Percentiles rank a stretch among this genome's conserved stretches.
These are phyloP conservation scores for Xylaria sp. DNA, from an alignment of 2,329 filamentous ascomycete species.

Conservation along the genomic window DNA sequence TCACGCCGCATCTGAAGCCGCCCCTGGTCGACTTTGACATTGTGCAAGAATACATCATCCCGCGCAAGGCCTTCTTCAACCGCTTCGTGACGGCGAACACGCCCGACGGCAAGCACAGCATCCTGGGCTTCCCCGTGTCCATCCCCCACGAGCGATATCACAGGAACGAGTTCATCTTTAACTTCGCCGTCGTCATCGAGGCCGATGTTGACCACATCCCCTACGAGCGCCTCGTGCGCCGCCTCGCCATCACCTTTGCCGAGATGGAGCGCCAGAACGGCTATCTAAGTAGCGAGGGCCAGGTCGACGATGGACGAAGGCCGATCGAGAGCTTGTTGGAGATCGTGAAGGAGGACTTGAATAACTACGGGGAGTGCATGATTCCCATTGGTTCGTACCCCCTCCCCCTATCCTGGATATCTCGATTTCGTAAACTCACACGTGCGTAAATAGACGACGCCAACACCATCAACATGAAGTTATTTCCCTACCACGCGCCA, in stretches of 20 bases:
- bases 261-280: conserved; percentile 91
- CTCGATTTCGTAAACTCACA: background rate
- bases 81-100: conserved; percentile 83
- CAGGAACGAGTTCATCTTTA: conserved; percentile 98
- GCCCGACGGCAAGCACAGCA: conserved; percentile 69
- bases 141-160: conserved; percentile 82
- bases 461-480: conserved; percentile 95
- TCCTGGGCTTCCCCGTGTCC: conserved; percentile 88
- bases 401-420: background rate
- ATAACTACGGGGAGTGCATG: conserved; percentile 98
- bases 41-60: conserved; percentile 91
- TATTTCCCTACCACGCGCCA: conserved; percentile 81
- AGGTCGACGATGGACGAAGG: conserved; percentile 60
- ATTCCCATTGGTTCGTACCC: conserved; percentile 79
- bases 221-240: conserved; percentile 83
- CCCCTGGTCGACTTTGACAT: conserved; percentile 85
- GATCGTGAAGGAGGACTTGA: conserved; percentile 82
- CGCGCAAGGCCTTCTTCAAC: conserved; percentile 93
- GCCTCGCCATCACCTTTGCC: conserved; percentile 83
- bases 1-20: conserved; percentile 50
- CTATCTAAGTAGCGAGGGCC: conserved; percentile 65
- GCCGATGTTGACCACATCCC: conserved; percentile 70
- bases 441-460: conserved; percentile 69
- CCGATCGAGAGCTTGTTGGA: conserved; percentile 84
- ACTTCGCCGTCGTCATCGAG: conserved; percentile 86